phyloP scores from a whole-genome alignment of 202 grass and related monocot genomes.

The Brachypodium distachyon region DNA sequence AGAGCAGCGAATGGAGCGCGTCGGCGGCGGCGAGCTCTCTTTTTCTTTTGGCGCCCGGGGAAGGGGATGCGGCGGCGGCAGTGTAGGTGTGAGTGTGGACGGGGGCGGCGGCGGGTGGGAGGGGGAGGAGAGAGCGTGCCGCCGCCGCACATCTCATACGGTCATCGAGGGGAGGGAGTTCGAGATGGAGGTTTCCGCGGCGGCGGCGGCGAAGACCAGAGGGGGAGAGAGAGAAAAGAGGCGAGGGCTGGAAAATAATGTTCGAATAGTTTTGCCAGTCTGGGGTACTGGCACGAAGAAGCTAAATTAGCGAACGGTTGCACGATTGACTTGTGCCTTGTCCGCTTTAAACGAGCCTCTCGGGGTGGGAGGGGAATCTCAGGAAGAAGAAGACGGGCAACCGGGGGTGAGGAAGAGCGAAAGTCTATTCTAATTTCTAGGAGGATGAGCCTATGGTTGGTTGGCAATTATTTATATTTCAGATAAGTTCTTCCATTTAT shows the following conservation, averaged over 20 bases:
- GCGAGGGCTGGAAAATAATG: neutral
- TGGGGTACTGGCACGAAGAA: too few species aligned
- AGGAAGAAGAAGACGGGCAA: too few species aligned
- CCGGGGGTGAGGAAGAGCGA: too few species aligned
- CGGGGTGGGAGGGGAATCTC: too few species aligned
- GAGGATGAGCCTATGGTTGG: neutral
- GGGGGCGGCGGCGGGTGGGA: neutral
- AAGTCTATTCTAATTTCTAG: too few species aligned
- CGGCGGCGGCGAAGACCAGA: neutral
- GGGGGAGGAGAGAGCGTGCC: conserved; percentile 27
- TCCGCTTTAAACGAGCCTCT: too few species aligned
- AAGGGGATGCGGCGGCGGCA: conserved; percentile 7
- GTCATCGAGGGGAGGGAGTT: conserved; percentile 36
- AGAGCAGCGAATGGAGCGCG: conserved; percentile 42
- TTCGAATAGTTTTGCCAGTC: too few species aligned
- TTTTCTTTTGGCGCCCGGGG: conserved; percentile 16
- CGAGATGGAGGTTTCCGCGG: neutral
- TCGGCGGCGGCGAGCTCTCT: conserved; percentile 31
- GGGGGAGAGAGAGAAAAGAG: neutral
- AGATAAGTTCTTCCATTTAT: neutral
- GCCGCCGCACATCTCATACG: conserved; percentile 62
- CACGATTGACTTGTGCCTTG: too few species aligned
- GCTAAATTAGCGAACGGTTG: too few species aligned
- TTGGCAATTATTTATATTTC: neutral
- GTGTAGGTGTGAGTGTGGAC: neutral